Base-by-base conservation (phyloP, 768 basidiomycete genomes). In the Panus rudis region DNA sequence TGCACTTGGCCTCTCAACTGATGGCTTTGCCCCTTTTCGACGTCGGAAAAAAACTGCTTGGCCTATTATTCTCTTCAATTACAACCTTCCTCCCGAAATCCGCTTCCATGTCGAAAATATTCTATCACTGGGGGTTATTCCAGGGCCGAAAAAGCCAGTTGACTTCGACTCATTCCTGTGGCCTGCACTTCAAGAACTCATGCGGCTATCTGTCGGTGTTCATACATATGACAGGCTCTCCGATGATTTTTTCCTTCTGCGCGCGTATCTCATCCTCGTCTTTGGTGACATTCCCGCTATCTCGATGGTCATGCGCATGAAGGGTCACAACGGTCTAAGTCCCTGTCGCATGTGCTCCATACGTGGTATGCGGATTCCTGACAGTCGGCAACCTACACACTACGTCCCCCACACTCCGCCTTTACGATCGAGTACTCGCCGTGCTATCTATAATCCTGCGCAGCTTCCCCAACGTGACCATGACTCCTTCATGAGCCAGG, bases 1-100 rank as follows among this genome's bases (percentile, higher is more conserved):
- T 19, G 70, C 72, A 1, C 57, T 76, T 6, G 65, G 61, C 0
- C 42, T 74, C 1, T 66, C 64, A 3, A 62, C 62, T 0, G 72
- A 78, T 54, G 67, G 74, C 0, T 72, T 72, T 51, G 50, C 55
- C 0, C 61, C 67, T 3, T 70, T 65, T 49, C 64, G 64, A 27
- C 47, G 56, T 2, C 53, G 54, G 7, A 56, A 56, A 3, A 44
- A 54, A 3, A 68, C 68, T 0, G 60, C 54, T 7, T 75, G 68
- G 57, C 73, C 70, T 1, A 43, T 76, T 4, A 46, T 76, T 13
- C 10, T 69, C 0, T 58, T 65, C 45, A 69, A 70, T 45, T 67
- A 63, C 52, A 74, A 55, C 28, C 51, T 60, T 0, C 49, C 51
- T 1, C 55, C 54, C 7, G 52, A 56, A 22, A 41, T 49, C 10